phyloP scores from a whole-genome alignment of 140 eudicot genomes.

The Anethum foeniculum region DNA sequence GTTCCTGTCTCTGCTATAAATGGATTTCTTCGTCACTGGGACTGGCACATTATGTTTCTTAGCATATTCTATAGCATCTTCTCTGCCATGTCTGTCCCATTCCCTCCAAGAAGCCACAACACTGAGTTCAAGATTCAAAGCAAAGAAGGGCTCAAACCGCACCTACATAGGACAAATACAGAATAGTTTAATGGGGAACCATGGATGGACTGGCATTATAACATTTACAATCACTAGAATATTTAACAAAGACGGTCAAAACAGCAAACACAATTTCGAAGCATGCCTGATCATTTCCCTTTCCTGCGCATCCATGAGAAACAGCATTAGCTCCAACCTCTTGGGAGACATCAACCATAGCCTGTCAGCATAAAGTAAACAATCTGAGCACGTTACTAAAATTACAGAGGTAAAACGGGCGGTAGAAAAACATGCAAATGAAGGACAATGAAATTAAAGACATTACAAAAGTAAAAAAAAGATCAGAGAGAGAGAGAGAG shows the following conservation, averaged over 20 bases:
- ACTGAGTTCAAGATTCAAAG: slow-evolving; percentile 87
- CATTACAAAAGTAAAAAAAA: neutral
- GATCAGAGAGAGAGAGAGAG: neutral
- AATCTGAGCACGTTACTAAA: neutral
- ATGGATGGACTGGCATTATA: too few relatives aligned
- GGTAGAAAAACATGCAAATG: neutral
- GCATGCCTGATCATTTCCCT: slow-evolving; percentile 97
- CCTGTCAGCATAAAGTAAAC: slow-evolving; percentile 33
- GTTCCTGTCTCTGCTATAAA: slow-evolving; percentile 95
- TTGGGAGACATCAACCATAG: slow-evolving; percentile 97
- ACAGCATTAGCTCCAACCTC: slow-evolving; percentile 99
- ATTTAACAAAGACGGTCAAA: neutral
- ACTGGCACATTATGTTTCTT: slow-evolving; percentile 87
- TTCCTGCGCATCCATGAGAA: slow-evolving; percentile 97
- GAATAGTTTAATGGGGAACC: neutral
- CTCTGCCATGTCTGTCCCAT: slow-evolving; percentile 96
- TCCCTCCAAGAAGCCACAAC: slow-evolving; percentile 99
- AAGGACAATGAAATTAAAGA: neutral
- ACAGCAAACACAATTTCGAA: neutral
- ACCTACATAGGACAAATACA: slow-evolving; percentile 35
- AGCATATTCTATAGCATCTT: slow-evolving; percentile 99
- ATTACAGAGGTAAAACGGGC: neutral
- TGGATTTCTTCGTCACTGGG: slow-evolving; percentile 90
- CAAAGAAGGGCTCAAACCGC: slow-evolving; percentile 93
- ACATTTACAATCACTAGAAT: too few relatives aligned